Base-by-base conservation (phyloP, 441 rosid genomes). In the Geranium incanum region DNA sequence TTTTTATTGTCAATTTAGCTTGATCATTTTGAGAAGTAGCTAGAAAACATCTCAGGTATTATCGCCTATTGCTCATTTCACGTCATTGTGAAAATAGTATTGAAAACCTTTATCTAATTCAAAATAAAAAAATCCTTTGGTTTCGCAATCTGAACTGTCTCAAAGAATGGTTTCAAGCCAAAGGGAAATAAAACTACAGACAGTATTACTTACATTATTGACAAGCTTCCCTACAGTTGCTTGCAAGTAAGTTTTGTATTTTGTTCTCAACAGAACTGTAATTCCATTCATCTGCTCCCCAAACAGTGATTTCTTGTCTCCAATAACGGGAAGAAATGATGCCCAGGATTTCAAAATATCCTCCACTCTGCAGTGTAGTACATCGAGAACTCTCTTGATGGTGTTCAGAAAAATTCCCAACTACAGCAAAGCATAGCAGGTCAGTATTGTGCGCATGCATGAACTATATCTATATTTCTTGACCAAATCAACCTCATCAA, bases 211-310 rank as follows among this genome's bases (percentile, higher is more conserved):
- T 87, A 90, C 99, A 71, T 95, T 89, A 83, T 68, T 85, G 71
- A 90, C 87, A 71, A 92, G 95, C 82, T 95, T 86, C 83, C 90
- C 95, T 70, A 95, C 97, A 1, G 81, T 84, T 15, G 96, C 99
- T 70, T 89, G 98, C 91, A 88, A 74, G 81, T 89, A 92, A 75
- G 84, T 95, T 80, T 92, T 95, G 84, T 89, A 92, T 79, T 92
- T 92, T 66, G 99, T 95, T 76, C 96, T 91, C 74, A 92, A 81
- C 73, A 92, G 78, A 70, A 95, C 99, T 0, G 95, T 89, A 74
- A 89, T 84, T 73, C 85, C 97, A 81, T 86, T 95, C 95, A 90
- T 90, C 80, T 90, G 96, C 75, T 95, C 98, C 13, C 98, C 98
- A n/a, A 86, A 87, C 37, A 78, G 80, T 9, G 84, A 84, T 80